Evolutionary conservation across 306 rosid species (phyloP), one percentile per base, ranked within the genome.

Genomic region (Prosopis cineraria): DNA sequence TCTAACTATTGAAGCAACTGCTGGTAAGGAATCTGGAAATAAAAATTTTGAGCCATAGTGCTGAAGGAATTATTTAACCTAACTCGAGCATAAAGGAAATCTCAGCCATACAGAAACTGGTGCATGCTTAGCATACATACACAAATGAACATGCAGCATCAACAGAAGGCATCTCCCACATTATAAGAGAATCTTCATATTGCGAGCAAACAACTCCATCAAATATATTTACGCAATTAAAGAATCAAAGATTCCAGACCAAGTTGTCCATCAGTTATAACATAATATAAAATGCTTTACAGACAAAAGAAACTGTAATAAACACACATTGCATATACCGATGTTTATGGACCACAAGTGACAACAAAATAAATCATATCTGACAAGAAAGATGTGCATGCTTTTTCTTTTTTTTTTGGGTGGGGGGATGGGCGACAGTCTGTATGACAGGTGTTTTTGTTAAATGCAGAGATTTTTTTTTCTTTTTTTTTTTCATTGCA

Each of bases 201-300:
- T 67, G 44, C 59, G 10, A 56, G 50, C 30, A 73, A 66, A 48
- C 37, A 64, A 66, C 14, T 19, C 12, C 60, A 24, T 77, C 39
- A 31, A 45, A 36, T n/a, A 68, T 44, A 59, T 50, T 22, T 24
- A 47, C 63, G 14, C 22, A 67, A 27, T 31, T 65, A 44, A 64
- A 79, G 43, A 69, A 80, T 55, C 69, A 36, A 45, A 50, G 39
- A 20, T 66, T 22, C 60, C 56, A 25, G 45, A 71, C 53, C 78
- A 44, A 36, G 33, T 36, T 37, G 16, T 55, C 41, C 20, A 48
- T 63, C 75, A 52, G 37, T 22, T 60, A 55, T 31, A 69, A 73
- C 22, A 33, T 29, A 43, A 75, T 27, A 39, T 24, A 25, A 69
- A 19, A 58, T 47, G 55, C 67, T 52, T 33, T 31, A 64, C 72